Conservation (phyloP, 345 rosid genomes). For the Eucalyptus curtisii region DNA sequence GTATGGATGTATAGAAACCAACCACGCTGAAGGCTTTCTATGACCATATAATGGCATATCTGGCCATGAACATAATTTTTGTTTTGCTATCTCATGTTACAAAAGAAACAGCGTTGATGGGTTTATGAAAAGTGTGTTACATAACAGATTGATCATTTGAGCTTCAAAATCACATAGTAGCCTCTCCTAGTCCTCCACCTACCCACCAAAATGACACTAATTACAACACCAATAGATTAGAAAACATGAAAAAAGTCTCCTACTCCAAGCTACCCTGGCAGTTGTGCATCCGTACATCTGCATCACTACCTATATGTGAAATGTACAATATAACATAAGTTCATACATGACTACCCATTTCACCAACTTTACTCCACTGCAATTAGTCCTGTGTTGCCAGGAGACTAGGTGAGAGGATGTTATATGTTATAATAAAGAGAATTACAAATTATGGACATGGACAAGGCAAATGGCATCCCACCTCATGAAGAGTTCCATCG, state of each 20-base stretch:
- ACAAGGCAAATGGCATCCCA: neutral
- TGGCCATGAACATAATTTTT: neutral
- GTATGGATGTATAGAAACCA: neutral
- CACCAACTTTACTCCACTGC: neutral
- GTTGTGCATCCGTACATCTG: neutral
- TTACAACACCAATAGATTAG: neutral
- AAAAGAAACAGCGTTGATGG: neutral
- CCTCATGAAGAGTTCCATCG: constrained; percentile 98
- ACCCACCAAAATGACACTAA: neutral
- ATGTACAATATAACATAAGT: neutral
- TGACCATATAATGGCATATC: neutral
- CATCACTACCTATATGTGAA: neutral
- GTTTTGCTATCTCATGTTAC: neutral
- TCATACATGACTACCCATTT: neutral
- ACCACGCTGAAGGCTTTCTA: neutral
- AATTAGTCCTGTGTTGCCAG: neutral
- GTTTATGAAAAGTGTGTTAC: neutral
- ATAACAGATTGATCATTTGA: neutral
- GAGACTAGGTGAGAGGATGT: neutral
- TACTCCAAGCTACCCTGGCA: neutral
- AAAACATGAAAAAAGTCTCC: neutral
- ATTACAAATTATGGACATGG: neutral
- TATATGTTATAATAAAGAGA: neutral
- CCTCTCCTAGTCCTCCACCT: neutral
- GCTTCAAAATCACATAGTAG: neutral